phyloP scores from a whole-genome alignment of 495 filamentous ascomycete species.

The Penicillium lividum region DNA sequence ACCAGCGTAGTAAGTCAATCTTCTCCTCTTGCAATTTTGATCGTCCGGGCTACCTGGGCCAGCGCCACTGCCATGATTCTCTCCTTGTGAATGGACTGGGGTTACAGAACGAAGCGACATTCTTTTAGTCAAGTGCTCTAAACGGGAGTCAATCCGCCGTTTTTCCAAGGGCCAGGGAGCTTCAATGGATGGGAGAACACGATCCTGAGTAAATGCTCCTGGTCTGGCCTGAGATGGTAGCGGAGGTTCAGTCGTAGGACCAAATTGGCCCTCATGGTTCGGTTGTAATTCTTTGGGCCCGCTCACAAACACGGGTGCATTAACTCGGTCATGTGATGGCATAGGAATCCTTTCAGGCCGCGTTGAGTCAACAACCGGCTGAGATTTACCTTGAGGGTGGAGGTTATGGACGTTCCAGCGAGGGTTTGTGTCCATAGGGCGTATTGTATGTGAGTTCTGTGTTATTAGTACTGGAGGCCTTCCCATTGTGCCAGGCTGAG shows the following conservation, averaged over 20 bases:
- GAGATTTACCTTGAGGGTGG: conserved; percentile 18
- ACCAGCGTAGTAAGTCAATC: conserved; percentile 28
- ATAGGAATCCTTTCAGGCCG: conserved; percentile 22
- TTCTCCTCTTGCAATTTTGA: conserved; percentile 36
- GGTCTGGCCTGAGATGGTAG: conserved; percentile 18
- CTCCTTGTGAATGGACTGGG: conserved; percentile 26
- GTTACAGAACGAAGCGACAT: conserved; percentile 44
- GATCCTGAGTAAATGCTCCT: conserved; percentile 31
- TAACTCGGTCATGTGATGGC: conserved; percentile 20
- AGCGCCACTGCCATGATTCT: conserved; percentile 11
- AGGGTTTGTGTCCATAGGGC: conserved; percentile 21
- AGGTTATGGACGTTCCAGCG: conserved; percentile 19
- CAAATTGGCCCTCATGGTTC: conserved; percentile 19
- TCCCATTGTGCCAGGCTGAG: conserved; percentile 13
- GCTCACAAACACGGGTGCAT: conserved; percentile 41
- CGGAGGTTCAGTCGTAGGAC: conserved; percentile 19
- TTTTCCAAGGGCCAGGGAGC: conserved; percentile 28
- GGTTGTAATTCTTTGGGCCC: conserved; percentile 29
- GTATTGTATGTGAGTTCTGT: conserved; percentile 29
- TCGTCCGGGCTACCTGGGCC: conserved; percentile 20
- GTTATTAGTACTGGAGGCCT: conserved; percentile 30
- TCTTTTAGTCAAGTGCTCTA: conserved; percentile 35
- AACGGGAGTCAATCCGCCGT: conserved; percentile 29
- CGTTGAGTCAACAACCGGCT: conserved; percentile 20
- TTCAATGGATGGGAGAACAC: conserved; percentile 45